Base-by-base conservation (phyloP, 805 yeast genomes). In the Komagataella populi region DNA sequence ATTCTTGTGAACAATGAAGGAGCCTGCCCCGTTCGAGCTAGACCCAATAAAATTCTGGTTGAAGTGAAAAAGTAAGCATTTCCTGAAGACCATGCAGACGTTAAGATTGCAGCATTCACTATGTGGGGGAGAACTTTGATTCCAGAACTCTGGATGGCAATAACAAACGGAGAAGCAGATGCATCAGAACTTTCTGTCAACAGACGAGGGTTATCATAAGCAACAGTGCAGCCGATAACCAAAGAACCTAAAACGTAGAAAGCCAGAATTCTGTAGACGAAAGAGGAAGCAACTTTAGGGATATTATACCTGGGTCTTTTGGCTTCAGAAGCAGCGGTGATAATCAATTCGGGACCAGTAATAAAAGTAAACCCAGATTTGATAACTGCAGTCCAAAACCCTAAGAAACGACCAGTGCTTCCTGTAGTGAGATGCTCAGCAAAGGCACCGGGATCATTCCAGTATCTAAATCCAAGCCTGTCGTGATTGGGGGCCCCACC, bases 81-180 rank as follows among this genome's bases (percentile, higher is more conserved):
- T 36, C 87, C 87, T 49, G 90, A 89, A 12, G 91, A 61, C 48
- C 69, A 75, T 16, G 73, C 73, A 3, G 71, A 65, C 2, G 70
- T 60, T 23, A 73, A 58, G 43, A 88, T 83, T 60, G 84, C 80
- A 2, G 83, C 91, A 63, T 89, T 89, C 61, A 88, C 74, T 49
- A 89, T 78, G 57, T 83, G 85, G 52, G 87, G 90, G 56, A 88
- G 70, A 1, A 78, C 90, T 24, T 63, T 62, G 56, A 87, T 85
- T 49, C 77, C 72, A 16, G 87, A 85, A 57, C 73, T 75, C 59
- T 78, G 78, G 60, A 87, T 83, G 51, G 95, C 96, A 62, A 87
- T 82, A 50, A 87, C 91, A 60, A 85, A 88, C 39, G 96, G 96
- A 14, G 95, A 84, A 18, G 91, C 91, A 48, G 83, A 78, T 4